These are phyloP conservation scores for Rhizophagus clarus DNA, from an alignment of 192 early-diverging fungal species.

Conservation along the genomic window DNA sequence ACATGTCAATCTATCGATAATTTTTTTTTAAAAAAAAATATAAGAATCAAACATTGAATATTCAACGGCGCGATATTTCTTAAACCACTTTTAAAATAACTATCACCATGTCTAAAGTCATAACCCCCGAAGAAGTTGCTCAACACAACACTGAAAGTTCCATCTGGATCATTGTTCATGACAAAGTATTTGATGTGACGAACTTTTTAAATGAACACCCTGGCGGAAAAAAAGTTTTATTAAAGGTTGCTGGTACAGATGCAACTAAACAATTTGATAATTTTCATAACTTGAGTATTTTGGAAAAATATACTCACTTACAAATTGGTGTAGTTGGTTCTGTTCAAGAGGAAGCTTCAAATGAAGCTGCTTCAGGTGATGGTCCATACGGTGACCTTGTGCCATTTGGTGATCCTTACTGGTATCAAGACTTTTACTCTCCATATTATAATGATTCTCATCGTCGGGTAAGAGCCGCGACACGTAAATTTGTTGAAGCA, in stretches of 20 bases:
- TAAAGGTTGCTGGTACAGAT: slow-evolving; percentile 78
- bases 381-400: slow-evolving; percentile 74
- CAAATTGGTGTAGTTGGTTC: slow-evolving; percentile 66
- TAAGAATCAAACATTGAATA: too few species aligned
- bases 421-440: slow-evolving; percentile 65
- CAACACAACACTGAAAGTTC: slow-evolving; percentile 72
- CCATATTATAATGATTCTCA: slow-evolving; percentile 85
- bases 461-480: slow-evolving; percentile 56
- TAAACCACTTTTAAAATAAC: neutral
- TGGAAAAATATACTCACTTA: slow-evolving; percentile 67
- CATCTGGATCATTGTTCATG: slow-evolving; percentile 69
- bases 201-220: slow-evolving; percentile 61
- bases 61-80: too few species aligned
- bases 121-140: slow-evolving; percentile 66
- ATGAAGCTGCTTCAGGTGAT: slow-evolving; percentile 46
- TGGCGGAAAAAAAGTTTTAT: slow-evolving; percentile 69
- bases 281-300: slow-evolving; percentile 72
- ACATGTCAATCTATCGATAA: too few species aligned
- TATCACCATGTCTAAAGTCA: slow-evolving; percentile 24
- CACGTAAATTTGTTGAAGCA: slow-evolving; percentile 77
- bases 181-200: slow-evolving; percentile 64
- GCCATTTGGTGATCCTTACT: slow-evolving; percentile 80
- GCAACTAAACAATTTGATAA: slow-evolving; percentile 85
- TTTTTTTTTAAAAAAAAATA: too few species aligned
- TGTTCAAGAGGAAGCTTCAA: slow-evolving; percentile 32